phyloP scores from a whole-genome alignment of 1,284 basidiomycete species.

The Tilletia walkeri region DNA sequence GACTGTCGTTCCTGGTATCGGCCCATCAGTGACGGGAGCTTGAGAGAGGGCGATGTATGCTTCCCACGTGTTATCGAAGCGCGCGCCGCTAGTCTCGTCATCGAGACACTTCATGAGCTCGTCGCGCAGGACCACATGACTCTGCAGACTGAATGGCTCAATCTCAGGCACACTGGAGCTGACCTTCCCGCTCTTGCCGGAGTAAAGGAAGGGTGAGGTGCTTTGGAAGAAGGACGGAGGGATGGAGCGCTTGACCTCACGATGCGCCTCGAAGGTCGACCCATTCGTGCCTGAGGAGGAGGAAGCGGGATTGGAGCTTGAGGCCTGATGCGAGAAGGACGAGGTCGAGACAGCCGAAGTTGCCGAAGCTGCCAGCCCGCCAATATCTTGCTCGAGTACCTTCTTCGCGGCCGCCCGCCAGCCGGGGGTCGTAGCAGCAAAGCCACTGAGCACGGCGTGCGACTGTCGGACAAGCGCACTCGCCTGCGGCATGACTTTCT shows the following conservation, averaged over 20 bases:
- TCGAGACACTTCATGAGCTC: not conserved
- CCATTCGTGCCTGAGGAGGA: not conserved
- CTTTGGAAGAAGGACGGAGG: not conserved
- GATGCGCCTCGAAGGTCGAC: not conserved
- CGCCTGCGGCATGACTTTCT: not conserved
- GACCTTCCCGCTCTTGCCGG: no score
- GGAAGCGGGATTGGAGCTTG: no score
- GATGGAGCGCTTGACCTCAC: not conserved
- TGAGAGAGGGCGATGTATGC: not conserved
- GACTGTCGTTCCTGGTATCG: not conserved
- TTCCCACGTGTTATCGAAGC: not conserved
- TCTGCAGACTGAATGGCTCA: constrained; percentile 6
- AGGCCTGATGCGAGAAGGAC: not conserved
- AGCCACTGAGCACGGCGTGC: not conserved
- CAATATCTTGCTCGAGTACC: not conserved
- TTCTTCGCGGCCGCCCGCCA: not conserved
- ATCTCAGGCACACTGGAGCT: not conserved
- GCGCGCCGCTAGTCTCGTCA: not conserved
- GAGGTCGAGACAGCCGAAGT: not conserved
- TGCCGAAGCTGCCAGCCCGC: not conserved
- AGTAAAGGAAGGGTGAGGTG: not conserved
- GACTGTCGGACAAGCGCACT: constrained; percentile 2
- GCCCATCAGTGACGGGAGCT: not conserved
- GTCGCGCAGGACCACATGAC: not conserved
- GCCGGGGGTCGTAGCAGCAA: not conserved